These are phyloP conservation scores for Heracleum sosnowskyi DNA, from an alignment of 129 eudicot genomes.

Conservation along the genomic window DNA sequence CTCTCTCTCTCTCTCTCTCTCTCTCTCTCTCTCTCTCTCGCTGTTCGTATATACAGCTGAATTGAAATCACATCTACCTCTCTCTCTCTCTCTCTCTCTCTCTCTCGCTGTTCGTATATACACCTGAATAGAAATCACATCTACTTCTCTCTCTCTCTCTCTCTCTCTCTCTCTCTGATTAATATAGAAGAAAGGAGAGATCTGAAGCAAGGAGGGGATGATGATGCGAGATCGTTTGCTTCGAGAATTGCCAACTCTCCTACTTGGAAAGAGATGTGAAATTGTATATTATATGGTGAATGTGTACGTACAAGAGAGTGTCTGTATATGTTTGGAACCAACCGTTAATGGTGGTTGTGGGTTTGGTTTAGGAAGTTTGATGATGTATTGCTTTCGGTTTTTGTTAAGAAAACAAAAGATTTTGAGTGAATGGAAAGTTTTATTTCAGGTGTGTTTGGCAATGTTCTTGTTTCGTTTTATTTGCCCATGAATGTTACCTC, in stretches of 20 bases:
- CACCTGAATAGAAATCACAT: not conserved
- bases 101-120: not conserved
- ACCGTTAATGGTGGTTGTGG: constrained; percentile 17
- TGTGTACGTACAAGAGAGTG: not conserved
- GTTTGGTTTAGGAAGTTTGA: not conserved
- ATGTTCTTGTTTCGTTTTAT: too few relatives aligned
- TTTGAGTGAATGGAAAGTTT: not conserved
- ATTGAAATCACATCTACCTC: not conserved
- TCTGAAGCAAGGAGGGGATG: constrained; percentile 47
- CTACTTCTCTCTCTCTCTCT: not conserved
- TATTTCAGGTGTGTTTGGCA: not conserved
- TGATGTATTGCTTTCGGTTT: not conserved
- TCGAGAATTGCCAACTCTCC: constrained; percentile 21
- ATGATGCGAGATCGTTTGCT: constrained; percentile 50
- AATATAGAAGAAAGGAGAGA: constrained; percentile 36
- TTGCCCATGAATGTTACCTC: too few relatives aligned
- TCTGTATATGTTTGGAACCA: constrained; percentile 10
- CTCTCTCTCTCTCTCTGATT: not conserved
- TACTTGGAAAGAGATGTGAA: constrained; percentile 38
- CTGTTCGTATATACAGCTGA: not conserved
- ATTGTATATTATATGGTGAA: not conserved
- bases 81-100: not conserved
- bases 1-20: not conserved
- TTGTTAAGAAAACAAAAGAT: not conserved
- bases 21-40: not conserved